These are phyloP conservation scores for Botrytis galanthina DNA, from an alignment of 2,329 filamentous ascomycete genomes.

Conservation along the genomic window DNA sequence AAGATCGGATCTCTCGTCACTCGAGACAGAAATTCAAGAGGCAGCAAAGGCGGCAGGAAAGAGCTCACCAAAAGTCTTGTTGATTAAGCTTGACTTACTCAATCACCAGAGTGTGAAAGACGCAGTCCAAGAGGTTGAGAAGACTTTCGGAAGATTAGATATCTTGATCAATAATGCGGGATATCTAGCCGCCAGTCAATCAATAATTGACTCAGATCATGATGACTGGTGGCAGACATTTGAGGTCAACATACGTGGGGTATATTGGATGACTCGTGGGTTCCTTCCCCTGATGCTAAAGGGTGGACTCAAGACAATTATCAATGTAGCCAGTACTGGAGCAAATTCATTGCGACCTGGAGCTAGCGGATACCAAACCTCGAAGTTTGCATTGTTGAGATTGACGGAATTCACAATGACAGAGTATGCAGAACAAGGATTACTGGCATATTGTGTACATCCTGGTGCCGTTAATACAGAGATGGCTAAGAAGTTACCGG, in stretches of 20 bases:
- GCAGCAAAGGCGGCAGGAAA: constrained; percentile 27
- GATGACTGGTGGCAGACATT: constrained; percentile 29
- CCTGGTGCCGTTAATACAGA: constrained; percentile 44
- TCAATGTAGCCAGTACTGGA: constrained; percentile 49
- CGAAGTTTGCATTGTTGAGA: constrained; percentile 50
- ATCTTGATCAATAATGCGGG: constrained; percentile 34
- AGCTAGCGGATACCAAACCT: constrained; percentile 46
- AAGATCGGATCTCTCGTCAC: constrained; percentile 23
- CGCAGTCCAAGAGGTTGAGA: constrained; percentile 24
- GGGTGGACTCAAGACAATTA: constrained; percentile 43
- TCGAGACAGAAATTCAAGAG: constrained; percentile 26
- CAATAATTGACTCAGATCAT: constrained; percentile 24
- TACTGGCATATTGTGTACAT: constrained; percentile 44
- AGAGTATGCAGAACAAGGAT: constrained; percentile 46
- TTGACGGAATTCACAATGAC: constrained; percentile 49
- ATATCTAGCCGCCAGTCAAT: constrained; percentile 20
- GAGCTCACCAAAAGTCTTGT: constrained; percentile 25
- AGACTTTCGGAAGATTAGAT: constrained; percentile 29
- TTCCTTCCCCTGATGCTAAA: constrained; percentile 33
- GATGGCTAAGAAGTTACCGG: constrained; percentile 38
- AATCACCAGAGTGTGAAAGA: constrained; percentile 21
- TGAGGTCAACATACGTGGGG: constrained; percentile 30
- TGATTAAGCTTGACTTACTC: constrained; percentile 27
- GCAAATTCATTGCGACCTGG: constrained; percentile 41
- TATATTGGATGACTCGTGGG: constrained; percentile 26